Percentiles rank a stretch among this genome's conserved stretches.
Evolutionary conservation across 257 asterid genomes (phyloP).

Genomic region (Rauvolfia tetraphylla): DNA sequence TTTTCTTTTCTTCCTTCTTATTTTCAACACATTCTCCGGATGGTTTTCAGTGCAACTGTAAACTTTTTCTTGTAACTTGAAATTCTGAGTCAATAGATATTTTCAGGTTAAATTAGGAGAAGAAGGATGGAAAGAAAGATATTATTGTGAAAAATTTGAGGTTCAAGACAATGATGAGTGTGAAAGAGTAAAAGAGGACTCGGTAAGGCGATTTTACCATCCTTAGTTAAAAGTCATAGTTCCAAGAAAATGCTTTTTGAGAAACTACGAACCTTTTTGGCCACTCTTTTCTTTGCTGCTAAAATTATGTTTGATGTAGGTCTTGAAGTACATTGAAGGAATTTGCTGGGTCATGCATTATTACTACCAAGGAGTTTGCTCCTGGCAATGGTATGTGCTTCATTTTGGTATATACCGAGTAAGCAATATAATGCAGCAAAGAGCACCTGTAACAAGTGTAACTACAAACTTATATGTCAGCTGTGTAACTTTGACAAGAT

Average conservation of each 20-base stretch:
- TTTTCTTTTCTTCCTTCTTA: neutral
- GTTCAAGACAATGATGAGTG: conserved; percentile 35
- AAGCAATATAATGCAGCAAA: neutral
- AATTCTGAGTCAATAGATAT: conserved; percentile 7
- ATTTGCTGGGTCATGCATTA: conserved; percentile 74
- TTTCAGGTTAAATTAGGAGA: conserved; percentile 47
- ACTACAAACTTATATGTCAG: neutral
- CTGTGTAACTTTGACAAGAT: neutral
- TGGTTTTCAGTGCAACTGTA: neutral
- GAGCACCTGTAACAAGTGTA: neutral
- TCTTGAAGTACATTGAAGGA: conserved; percentile 61
- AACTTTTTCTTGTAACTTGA: conserved; percentile 7
- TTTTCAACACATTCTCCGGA: neutral
- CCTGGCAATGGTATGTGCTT: conserved; percentile 67
- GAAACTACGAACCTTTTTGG: neutral
- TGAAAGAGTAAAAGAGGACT: conserved; percentile 31
- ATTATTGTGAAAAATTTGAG: conserved; percentile 50
- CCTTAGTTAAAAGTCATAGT: neutral
- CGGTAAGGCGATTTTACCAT: conserved; percentile 38
- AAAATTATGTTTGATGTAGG: neutral
- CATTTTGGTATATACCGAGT: neutral
- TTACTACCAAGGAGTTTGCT: conserved; percentile 73
- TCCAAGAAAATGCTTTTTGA: neutral
- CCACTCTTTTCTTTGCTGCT: conserved; percentile 2
- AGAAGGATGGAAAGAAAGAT: conserved; percentile 64